Conservation (phyloP, 2,329 filamentous ascomycete genomes). For the Exophiala oligosperma region DNA sequence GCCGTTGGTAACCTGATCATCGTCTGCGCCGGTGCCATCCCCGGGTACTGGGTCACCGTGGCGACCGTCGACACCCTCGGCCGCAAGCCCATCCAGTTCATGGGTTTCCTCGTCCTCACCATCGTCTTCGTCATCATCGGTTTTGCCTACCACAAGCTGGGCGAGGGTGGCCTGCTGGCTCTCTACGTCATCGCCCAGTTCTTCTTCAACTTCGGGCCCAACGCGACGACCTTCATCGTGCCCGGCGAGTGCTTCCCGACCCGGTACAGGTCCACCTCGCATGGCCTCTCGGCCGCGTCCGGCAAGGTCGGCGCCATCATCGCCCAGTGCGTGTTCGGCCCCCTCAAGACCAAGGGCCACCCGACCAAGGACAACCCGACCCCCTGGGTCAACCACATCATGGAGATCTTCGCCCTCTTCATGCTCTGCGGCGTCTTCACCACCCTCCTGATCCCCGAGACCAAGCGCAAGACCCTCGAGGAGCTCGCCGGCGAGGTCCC, state of each 20-base stretch:
- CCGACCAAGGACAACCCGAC: slow-evolving; percentile 51
- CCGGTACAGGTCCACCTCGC: slow-evolving; percentile 61
- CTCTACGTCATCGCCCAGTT: slow-evolving; percentile 67
- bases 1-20: slow-evolving; percentile 78
- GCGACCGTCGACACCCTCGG: slow-evolving; percentile 71
- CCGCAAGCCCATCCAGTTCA: slow-evolving; percentile 72
- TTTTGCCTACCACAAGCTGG: slow-evolving; percentile 56
- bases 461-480: slow-evolving; percentile 72
- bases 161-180: slow-evolving; percentile 53
- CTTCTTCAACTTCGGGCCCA: slow-evolving; percentile 67
- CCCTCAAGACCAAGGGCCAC: slow-evolving; percentile 60
- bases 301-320: slow-evolving; percentile 70
- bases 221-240: slow-evolving; percentile 66
- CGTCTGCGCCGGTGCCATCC: slow-evolving; percentile 74
- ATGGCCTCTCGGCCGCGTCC: slow-evolving; percentile 65
- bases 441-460: slow-evolving; percentile 74
- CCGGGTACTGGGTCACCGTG: slow-evolving; percentile 80
- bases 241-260: slow-evolving; percentile 67
- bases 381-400: slow-evolving; percentile 71
- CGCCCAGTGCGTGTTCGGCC: slow-evolving; percentile 65
- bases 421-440: slow-evolving; percentile 72
- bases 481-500: slow-evolving; percentile 67
- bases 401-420: slow-evolving; percentile 56
- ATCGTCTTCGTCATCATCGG: slow-evolving; percentile 64
- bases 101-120: slow-evolving; percentile 62